A percentile compares a stretch with the other conserved stretches of the same genome.
Conservation (phyloP, 192 early-diverging fungal genomes). For the Entomortierella chlamydospora region DNA sequence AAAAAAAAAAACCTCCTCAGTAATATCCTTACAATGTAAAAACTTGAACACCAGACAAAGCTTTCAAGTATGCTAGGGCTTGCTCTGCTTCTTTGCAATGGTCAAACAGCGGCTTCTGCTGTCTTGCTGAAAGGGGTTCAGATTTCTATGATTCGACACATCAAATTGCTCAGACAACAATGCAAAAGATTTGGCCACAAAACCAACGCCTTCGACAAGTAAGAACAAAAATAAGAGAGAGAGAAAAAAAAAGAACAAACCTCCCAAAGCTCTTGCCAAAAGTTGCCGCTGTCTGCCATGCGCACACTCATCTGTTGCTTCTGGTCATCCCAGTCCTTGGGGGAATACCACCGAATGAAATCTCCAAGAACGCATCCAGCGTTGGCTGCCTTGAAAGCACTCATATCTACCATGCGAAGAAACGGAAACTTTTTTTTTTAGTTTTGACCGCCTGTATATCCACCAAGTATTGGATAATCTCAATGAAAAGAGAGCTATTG, state of each 20-base stretch:
- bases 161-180: too few relatives aligned
- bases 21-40: conserved; percentile 43
- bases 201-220: neutral
- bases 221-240: neutral
- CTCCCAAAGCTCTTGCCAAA: conserved; percentile 91
- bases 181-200: too few relatives aligned
- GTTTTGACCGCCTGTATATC: too few relatives aligned
- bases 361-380: conserved; percentile 80
- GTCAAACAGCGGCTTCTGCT: conserved; percentile 87
- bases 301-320: conserved; percentile 70
- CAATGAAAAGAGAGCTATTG: neutral
- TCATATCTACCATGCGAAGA: conserved; percentile 75
- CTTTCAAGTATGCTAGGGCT: conserved; percentile 66
- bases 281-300: conserved; percentile 82
- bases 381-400: conserved; percentile 95
- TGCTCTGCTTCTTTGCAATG: conserved; percentile 75
- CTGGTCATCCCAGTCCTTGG: conserved; percentile 79
- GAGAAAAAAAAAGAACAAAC: conserved; percentile 36
- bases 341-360: conserved; percentile 96
- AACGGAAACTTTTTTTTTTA: too few relatives aligned
- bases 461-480: neutral
- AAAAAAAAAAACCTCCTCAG: neutral
- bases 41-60: conserved; percentile 5
- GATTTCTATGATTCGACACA: conserved; percentile 63
- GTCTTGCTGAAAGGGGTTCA: conserved; percentile 66